Percentiles rank a stretch among this genome's conserved stretches.
Evolutionary conservation across 1,139 yeast species (phyloP).

Genomic region (Yarrowia galli): DNA sequence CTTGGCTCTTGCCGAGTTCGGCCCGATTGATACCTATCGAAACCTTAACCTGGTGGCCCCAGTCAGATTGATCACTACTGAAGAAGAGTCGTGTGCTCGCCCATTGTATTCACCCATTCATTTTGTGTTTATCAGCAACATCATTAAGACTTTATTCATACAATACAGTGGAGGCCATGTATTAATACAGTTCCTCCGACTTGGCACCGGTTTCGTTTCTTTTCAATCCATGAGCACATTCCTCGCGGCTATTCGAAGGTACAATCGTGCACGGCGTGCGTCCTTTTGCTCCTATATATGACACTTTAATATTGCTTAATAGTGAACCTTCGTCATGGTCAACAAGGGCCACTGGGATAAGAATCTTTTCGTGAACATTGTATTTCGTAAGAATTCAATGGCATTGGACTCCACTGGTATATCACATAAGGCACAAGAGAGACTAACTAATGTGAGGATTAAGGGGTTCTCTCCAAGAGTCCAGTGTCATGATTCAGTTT

Average conservation of each 20-base stretch:
- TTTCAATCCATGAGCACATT: background rate
- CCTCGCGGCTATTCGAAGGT: constrained; percentile 25
- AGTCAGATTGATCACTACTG: background rate
- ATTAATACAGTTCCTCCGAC: background rate
- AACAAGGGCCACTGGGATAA: too few species aligned
- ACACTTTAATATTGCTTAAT: constrained; percentile 28
- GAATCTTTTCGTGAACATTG: too few species aligned
- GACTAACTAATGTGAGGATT: too few species aligned
- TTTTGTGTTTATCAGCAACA: too few species aligned
- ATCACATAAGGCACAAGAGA: too few species aligned
- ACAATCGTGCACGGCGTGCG: constrained; percentile 25
- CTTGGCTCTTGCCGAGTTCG: constrained; percentile 9
- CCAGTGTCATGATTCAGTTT: background rate
- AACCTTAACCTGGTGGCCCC: constrained; percentile 9
- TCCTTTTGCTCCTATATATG: constrained; percentile 13
- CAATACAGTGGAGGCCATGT: background rate
- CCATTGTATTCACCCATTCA: background rate
- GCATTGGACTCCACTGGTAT: too few species aligned
- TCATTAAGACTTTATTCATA: background rate
- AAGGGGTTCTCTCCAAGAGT: background rate
- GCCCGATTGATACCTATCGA: background rate
- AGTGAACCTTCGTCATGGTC: background rate
- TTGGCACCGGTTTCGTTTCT: constrained; percentile 7
- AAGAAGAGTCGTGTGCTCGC: background rate
- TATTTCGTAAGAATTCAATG: too few species aligned